Percentiles rank a stretch among this genome's conserved stretches.
Conservation (phyloP, 2,329 filamentous ascomycete genomes). For the Aspergillus sp. region DNA sequence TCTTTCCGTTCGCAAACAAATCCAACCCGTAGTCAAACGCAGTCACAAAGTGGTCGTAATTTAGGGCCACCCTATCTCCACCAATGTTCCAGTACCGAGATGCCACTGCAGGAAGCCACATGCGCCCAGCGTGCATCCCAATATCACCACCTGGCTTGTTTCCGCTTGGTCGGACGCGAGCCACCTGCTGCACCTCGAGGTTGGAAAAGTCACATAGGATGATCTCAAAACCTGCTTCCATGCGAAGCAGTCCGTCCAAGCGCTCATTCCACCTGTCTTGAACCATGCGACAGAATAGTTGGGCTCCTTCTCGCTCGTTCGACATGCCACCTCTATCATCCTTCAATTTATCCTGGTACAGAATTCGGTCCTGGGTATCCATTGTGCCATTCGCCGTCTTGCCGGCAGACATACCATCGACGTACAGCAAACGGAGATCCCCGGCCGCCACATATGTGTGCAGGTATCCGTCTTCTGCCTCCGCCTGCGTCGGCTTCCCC, state of each 20-base stretch:
- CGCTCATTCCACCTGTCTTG: constrained; percentile 48
- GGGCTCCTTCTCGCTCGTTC: constrained; percentile 54
- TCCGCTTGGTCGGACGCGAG: constrained; percentile 20
- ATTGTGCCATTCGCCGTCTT: constrained; percentile 66
- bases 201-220: constrained; percentile 64
- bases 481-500: not conserved
- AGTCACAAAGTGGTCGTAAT: constrained; percentile 52
- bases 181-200: constrained; percentile 39
- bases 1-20: constrained; percentile 35
- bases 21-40: constrained; percentile 46
- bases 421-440: constrained; percentile 62
- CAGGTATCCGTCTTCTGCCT: constrained; percentile 53
- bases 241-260: constrained; percentile 64
- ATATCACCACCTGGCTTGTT: not conserved
- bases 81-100: constrained; percentile 34
- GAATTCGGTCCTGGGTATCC: constrained; percentile 64
- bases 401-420: constrained; percentile 69
- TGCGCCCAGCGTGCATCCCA: not conserved
- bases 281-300: constrained; percentile 57
- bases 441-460: constrained; percentile 64
- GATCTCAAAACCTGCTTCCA: constrained; percentile 70
- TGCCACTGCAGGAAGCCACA: constrained; percentile 26
- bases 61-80: constrained; percentile 42
- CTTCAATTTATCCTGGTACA: constrained; percentile 46
- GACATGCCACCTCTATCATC: constrained; percentile 8